These are phyloP conservation scores for Alternaria solani DNA, from an alignment of 2,329 filamentous ascomycete species.

Conservation along the genomic window DNA sequence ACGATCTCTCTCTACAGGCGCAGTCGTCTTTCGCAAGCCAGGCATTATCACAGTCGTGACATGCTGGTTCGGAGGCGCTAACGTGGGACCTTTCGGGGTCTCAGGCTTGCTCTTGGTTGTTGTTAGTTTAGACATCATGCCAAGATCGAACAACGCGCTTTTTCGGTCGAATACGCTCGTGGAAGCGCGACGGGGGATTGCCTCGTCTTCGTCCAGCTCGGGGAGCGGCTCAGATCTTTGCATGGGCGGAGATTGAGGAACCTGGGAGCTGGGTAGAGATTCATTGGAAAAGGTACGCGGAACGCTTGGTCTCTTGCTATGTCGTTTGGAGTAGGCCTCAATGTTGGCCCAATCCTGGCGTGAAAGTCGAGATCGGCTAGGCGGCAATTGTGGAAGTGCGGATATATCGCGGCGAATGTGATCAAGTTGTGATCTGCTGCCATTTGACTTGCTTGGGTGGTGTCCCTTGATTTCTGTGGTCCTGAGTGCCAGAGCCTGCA, in stretches of 20 bases:
- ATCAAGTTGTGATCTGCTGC: slow-evolving; percentile 33
- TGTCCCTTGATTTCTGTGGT: slow-evolving; percentile 22
- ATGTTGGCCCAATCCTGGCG: slow-evolving; percentile 49
- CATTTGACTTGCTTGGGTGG: slow-evolving; percentile 17
- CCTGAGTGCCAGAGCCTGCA: slow-evolving; percentile 32
- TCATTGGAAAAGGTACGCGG: slow-evolving; percentile 29
- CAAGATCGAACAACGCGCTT: slow-evolving; percentile 39
- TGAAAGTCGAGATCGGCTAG: slow-evolving; percentile 41
- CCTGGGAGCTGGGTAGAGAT: slow-evolving; percentile 13
- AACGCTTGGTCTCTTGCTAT: slow-evolving; percentile 33
- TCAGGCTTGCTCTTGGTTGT: slow-evolving; percentile 22
- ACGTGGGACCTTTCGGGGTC: background rate
- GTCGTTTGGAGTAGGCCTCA: slow-evolving; percentile 41
- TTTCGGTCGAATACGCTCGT: slow-evolving; percentile 47
- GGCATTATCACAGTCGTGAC: slow-evolving; percentile 16
- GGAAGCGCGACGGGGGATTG: slow-evolving; percentile 46
- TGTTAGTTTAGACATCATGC: slow-evolving; percentile 24
- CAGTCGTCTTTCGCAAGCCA: slow-evolving; percentile 26
- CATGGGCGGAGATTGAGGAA: slow-evolving; percentile 31
- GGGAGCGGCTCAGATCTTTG: slow-evolving; percentile 40
- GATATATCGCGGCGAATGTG: slow-evolving; percentile 44
- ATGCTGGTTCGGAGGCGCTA: slow-evolving; percentile 9
- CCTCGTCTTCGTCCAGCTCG: slow-evolving; percentile 46
- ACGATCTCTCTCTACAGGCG: slow-evolving; percentile 68
- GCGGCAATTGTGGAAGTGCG: slow-evolving; percentile 40